Evolutionary conservation across 106 monocot genomes (phyloP), one percentile per base, ranked within the genome.

Genomic region (Phalaenopsis aphrodite): DNA sequence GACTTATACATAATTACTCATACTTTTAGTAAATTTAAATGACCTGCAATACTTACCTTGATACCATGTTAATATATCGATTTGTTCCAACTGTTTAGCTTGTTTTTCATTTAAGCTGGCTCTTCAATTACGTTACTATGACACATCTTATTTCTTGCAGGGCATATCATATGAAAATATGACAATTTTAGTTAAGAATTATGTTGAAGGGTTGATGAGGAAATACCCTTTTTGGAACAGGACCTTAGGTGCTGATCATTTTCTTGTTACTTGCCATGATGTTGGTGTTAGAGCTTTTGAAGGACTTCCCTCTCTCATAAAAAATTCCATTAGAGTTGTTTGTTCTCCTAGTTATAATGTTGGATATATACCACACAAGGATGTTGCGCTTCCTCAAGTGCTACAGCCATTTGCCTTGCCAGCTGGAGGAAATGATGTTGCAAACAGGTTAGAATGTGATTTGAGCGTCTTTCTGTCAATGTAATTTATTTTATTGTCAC

Each of bases 181-280:
- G 98, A 98, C 94, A 9, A 73, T 89, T 75, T 92, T 98, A 88
- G 89, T 98, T 77, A 84, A 91, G 84, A 82, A 91, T 30, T 98
- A 98, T 85, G 92, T 94, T 75, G 90, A 92, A 57, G 85, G 88
- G 19, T 89, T 98, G 88, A 94, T 93, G 55, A 85, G 55, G 18
- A 98, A 98, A 82, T 98, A 98, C 75, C 94, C 98, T 84, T 98
- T 90, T 72, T 98, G 98, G 94, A 98, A 98, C 81, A 92, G 98
- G 72, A 94, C 98, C 30, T 65, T 92, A 75, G 98, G 98, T 76
- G 85, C 92, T 30, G 94, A 98, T 86, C 94, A 98, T 78, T 89
- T 94, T 83, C 88, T 98, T 68, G 98, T 98, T 23, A 94, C 98
- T 37, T 98, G 94, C 56, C 98, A 98, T 87, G 98, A 98, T 89